phyloP scores from a whole-genome alignment of 2,329 filamentous ascomycete genomes.

The Penicillium corylophilum region DNA sequence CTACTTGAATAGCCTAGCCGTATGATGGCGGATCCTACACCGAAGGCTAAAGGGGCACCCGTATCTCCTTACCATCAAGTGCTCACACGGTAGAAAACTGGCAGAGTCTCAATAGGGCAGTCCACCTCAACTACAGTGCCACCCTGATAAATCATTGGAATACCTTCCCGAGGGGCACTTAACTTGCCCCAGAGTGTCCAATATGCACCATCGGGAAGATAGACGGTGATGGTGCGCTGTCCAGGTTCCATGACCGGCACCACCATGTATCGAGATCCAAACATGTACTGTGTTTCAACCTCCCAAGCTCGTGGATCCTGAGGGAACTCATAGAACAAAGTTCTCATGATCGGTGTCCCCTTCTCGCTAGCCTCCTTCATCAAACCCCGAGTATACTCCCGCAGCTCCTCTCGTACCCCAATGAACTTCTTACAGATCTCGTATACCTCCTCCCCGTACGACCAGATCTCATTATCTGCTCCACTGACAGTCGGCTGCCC shows the following conservation, averaged over 20 bases:
- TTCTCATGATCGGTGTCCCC: slow-evolving; percentile 61
- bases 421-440: slow-evolving; percentile 62
- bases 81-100: slow-evolving; percentile 43
- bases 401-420: slow-evolving; percentile 56
- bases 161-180: slow-evolving; percentile 14
- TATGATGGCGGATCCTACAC: too few species aligned
- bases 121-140: slow-evolving; percentile 43
- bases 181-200: slow-evolving; percentile 46
- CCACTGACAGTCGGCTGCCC: slow-evolving; percentile 29
- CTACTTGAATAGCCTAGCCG: too few species aligned
- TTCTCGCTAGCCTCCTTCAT: slow-evolving; percentile 62
- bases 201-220: slow-evolving; percentile 52
- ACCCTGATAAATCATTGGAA: slow-evolving; percentile 32
- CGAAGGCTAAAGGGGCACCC: too few species aligned
- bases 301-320: slow-evolving; percentile 55
- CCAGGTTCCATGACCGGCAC: slow-evolving; percentile 57
- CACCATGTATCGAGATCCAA: slow-evolving; percentile 58
- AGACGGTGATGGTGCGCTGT: slow-evolving; percentile 47
- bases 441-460: slow-evolving; percentile 61
- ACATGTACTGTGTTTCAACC: slow-evolving; percentile 64
- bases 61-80: background rate
- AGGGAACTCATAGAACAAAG: slow-evolving; percentile 65
- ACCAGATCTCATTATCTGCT: slow-evolving; percentile 59
- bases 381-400: slow-evolving; percentile 57
- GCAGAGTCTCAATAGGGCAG: slow-evolving; percentile 49